A percentile compares a stretch with the other conserved stretches of the same genome.
Evolutionary conservation across 2,329 filamentous ascomycete genomes (phyloP).

Genomic region (Botryotinia narcissicola): DNA sequence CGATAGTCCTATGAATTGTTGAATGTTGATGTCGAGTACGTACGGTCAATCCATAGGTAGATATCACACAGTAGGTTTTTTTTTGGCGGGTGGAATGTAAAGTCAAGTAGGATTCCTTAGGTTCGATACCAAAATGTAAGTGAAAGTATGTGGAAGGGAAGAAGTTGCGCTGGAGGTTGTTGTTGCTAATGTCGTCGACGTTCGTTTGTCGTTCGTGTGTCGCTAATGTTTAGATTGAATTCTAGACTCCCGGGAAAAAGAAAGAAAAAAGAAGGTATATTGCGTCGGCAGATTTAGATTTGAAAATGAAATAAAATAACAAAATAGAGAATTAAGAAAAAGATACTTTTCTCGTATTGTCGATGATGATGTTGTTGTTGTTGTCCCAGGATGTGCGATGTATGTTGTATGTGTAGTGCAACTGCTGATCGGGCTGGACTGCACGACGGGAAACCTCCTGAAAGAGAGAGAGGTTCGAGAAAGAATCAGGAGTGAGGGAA

Average conservation of each 20-base stretch:
- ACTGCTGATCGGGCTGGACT: background rate
- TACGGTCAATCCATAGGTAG: background rate
- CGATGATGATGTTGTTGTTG: conserved; percentile 2
- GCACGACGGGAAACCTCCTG: background rate
- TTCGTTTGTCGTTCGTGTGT: background rate
- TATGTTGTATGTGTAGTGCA: background rate
- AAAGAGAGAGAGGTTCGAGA: background rate
- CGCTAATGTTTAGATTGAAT: background rate
- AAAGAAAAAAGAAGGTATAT: conserved; percentile 1
- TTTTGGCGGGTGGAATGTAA: background rate
- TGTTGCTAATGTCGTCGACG: background rate
- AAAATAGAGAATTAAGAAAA: background rate
- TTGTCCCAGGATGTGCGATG: background rate
- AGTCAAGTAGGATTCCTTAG: background rate
- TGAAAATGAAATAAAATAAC: background rate
- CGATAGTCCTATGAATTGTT: background rate
- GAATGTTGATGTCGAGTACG: background rate
- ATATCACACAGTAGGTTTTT: background rate
- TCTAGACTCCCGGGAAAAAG: background rate
- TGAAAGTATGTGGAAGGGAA: background rate
- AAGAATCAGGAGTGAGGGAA: background rate
- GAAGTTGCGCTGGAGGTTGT: background rate
- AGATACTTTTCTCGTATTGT: background rate
- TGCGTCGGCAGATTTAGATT: background rate
- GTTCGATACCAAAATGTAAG: background rate